Conservation (phyloP, 2,329 filamentous ascomycete species). For the Colletotrichum sp. region DNA sequence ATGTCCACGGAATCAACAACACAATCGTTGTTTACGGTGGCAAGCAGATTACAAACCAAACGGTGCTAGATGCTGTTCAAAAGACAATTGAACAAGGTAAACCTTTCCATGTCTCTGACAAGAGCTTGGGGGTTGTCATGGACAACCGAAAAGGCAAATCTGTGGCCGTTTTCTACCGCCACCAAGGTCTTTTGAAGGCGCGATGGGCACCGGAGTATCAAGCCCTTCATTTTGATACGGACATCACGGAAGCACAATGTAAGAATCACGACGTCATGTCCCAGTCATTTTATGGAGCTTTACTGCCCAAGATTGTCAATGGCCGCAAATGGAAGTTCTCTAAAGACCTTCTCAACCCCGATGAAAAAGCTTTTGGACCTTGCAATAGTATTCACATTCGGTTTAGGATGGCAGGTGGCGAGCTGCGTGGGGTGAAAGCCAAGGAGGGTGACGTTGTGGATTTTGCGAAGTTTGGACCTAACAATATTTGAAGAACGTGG, state of each 20-base stretch:
- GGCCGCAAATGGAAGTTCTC: neutral
- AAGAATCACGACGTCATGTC: neutral
- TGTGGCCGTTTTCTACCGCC: neutral
- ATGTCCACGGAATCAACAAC: neutral
- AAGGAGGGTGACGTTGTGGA: neutral
- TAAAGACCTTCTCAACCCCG: neutral
- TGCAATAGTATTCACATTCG: neutral
- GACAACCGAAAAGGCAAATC: neutral
- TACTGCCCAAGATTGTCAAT: neutral
- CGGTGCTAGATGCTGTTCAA: neutral
- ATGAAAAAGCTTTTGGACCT: accelerated
- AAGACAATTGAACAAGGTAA: neutral
- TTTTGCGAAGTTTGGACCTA: neutral
- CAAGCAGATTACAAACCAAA: neutral
- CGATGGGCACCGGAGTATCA: neutral
- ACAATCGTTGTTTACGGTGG: neutral
- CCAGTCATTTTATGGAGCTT: neutral
- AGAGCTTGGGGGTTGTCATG: neutral
- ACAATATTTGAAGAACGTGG: neutral
- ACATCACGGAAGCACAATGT: neutral
- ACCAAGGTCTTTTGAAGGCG: neutral
- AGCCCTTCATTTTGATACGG: neutral
- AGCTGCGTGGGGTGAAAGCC: neutral
- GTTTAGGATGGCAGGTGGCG: neutral
- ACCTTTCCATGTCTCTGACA: neutral